Conservation (phyloP, 2,329 filamentous ascomycete species). For the Clarireedia hainanense region DNA sequence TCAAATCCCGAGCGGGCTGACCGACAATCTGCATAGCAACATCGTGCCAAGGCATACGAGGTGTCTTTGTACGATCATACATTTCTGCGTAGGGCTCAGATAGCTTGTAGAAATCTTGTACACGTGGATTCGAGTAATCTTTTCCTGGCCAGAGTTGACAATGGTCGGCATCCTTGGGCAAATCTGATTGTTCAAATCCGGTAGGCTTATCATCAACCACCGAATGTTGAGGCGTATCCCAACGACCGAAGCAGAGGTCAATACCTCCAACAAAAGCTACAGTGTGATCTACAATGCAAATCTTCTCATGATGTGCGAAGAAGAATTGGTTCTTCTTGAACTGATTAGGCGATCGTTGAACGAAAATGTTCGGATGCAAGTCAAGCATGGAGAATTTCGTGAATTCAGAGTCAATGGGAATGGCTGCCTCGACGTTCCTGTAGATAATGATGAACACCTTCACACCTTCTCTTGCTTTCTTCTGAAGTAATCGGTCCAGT, state of each 20-base stretch:
- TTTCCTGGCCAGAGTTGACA: conserved; percentile 97
- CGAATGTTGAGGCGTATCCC: conserved; percentile 91
- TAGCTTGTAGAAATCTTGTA: conserved; percentile 89
- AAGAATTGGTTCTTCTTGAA: conserved; percentile 99
- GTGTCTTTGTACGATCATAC: conserved; percentile 85
- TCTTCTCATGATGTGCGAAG: conserved; percentile 97
- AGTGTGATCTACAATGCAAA: conserved; percentile 94
- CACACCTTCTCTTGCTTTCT: conserved; percentile 88
- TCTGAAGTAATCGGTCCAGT: conserved; percentile 83
- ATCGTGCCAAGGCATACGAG: conserved; percentile 98
- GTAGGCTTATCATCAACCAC: conserved; percentile 91
- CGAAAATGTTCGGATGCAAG: conserved; percentile 90
- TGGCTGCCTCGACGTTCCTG: conserved; percentile 91
- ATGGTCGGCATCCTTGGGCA: conserved; percentile 82
- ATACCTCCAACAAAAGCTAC: conserved; percentile 93
- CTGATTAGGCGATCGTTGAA: conserved; percentile 93
- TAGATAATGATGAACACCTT: conserved; percentile 98
- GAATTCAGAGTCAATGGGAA: conserved; percentile 97
- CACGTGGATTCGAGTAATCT: conserved; percentile 93
- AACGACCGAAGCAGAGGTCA: conserved; percentile 92
- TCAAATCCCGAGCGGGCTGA: conserved; percentile 88
- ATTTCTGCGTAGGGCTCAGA: conserved; percentile 97
- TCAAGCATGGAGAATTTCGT: conserved; percentile 95
- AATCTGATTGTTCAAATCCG: conserved; percentile 73
- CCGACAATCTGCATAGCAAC: conserved; percentile 97